Conservation (phyloP, 73 alveolate species). For the Urostyla sp. region DNA sequence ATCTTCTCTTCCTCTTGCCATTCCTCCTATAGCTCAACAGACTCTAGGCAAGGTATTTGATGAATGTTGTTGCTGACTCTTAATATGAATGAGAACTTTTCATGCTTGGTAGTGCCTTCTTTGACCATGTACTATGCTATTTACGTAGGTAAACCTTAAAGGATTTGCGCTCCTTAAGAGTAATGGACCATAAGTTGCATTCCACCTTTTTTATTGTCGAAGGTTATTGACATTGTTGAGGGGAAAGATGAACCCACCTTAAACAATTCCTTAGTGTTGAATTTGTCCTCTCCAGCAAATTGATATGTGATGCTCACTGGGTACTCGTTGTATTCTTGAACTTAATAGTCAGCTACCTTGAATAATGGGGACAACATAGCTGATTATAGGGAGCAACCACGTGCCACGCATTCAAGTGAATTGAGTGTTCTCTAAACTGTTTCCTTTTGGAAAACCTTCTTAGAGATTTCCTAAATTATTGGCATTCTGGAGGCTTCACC, state of each 20-base stretch:
- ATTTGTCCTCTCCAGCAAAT: conserved; percentile 69
- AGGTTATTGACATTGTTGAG: conserved; percentile 71
- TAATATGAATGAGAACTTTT: conserved; percentile 64
- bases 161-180: conserved; percentile 47
- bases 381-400: conserved; percentile 99
- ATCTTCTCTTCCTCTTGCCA: conserved; percentile 60
- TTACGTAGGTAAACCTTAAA: conserved; percentile 64
- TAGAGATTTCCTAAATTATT: conserved; percentile 81
- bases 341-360: conserved; percentile 88
- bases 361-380: conserved; percentile 97
- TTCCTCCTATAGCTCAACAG: conserved; percentile 76
- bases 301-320: conserved; percentile 89
- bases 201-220: conserved; percentile 77
- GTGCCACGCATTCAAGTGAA: conserved; percentile 96
- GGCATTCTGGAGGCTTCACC: conserved; percentile 98
- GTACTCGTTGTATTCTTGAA: conserved; percentile 84
- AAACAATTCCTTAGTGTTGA: conserved; percentile 60
- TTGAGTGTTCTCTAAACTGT: conserved; percentile 93
- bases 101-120: conserved; percentile 71
- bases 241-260: conserved; percentile 73
- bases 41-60: conserved; percentile 74
- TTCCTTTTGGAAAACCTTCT: conserved; percentile 90
- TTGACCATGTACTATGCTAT: conserved; percentile 65
- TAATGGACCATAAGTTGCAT: conserved; percentile 71
- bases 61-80: conserved; percentile 72